phyloP scores from a whole-genome alignment of 164 flowering plant genomes.

The Aristolochia fimbriata region DNA sequence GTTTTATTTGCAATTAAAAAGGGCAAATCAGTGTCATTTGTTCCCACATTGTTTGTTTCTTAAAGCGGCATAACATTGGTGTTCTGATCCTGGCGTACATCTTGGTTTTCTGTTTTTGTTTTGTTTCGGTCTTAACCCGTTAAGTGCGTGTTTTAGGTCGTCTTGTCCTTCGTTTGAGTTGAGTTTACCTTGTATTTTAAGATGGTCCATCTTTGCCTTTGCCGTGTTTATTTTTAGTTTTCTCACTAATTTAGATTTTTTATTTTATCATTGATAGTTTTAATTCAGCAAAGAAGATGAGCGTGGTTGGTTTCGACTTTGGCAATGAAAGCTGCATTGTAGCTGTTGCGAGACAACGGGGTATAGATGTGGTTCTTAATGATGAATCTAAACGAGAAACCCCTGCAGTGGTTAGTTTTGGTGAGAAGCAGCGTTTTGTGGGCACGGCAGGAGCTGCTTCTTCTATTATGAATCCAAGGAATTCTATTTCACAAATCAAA shows the following conservation, averaged over 20 bases:
- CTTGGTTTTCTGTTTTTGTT: background rate
- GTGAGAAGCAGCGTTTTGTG: slow-evolving; percentile 86
- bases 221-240: no score
- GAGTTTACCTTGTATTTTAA: no score
- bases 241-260: no score
- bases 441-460: slow-evolving; percentile 96
- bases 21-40: no score
- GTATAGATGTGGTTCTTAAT: slow-evolving; percentile 93
- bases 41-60: no score
- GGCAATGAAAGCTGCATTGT: slow-evolving; percentile 92
- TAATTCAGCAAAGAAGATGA: slow-evolving; percentile 37
- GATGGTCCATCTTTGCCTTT: no score
- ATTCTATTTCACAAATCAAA: slow-evolving; percentile 75
- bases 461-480: slow-evolving; percentile 77
- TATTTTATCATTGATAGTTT: background rate
- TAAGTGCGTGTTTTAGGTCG: no score
- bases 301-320: slow-evolving; percentile 93
- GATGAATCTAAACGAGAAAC: slow-evolving; percentile 97
- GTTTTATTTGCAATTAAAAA: no score
- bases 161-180: no score
- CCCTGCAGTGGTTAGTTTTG: slow-evolving; percentile 86
- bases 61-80: no score
- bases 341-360: slow-evolving; percentile 91
- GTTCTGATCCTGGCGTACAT: background rate
- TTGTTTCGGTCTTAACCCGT: background rate